Conservation (phyloP, 192 early-diverging fungal species). For the Podila verticillata region DNA sequence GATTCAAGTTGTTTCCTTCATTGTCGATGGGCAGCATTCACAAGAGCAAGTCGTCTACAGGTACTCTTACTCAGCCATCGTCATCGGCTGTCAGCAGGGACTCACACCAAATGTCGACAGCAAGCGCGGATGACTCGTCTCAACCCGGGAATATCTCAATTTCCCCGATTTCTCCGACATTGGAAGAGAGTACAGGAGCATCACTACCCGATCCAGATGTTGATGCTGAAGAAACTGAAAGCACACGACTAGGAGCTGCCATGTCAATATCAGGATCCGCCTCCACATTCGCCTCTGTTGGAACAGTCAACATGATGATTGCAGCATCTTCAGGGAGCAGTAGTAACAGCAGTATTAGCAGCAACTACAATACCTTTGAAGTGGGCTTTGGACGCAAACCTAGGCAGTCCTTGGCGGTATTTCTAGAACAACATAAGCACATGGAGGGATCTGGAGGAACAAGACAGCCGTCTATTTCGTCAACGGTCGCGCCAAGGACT, state of each 20-base stretch:
- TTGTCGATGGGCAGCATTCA: conserved; percentile 27
- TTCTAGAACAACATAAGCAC: conserved; percentile 19
- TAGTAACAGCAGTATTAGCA: conserved; percentile 26
- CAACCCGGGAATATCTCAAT: no score
- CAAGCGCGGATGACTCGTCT: no score
- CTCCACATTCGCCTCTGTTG: conserved; percentile 29
- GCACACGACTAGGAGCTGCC: not conserved
- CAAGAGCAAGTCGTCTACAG: conserved; percentile 11
- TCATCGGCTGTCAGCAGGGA: no score
- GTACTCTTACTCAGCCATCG: not conserved
- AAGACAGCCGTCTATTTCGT: not conserved
- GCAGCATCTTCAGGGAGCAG: conserved; percentile 10
- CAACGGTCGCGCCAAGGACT: not conserved
- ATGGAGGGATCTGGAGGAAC: not conserved
- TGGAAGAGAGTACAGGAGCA: no score
- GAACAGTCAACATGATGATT: conserved; percentile 16
- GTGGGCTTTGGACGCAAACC: not conserved
- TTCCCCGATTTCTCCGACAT: no score
- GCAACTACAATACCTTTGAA: conserved; percentile 10
- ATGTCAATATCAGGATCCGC: conserved; percentile 4
- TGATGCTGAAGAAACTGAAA: no score
- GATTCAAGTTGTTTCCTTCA: conserved; percentile 44
- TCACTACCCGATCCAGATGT: no score
- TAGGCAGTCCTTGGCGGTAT: conserved; percentile 15
- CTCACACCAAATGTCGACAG: no score